Conservation (phyloP, 306 rosid genomes). For the Pyrus pyrifolia region DNA sequence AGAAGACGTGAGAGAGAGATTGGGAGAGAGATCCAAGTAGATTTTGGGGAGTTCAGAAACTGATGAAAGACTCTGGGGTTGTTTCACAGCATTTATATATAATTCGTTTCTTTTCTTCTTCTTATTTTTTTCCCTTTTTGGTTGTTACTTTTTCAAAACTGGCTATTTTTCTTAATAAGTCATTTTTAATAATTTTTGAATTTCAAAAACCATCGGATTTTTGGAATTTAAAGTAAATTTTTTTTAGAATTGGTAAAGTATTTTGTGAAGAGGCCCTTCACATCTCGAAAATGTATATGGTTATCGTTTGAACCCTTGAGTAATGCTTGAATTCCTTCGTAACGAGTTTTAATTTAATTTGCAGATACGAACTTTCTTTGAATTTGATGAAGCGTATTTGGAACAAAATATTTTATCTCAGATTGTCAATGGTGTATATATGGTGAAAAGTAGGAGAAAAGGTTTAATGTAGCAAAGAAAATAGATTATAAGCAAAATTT, state of each 20-base stretch:
- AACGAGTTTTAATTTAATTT: too few species aligned
- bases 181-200: neutral
- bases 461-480: neutral
- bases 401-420: too few species aligned
- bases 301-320: too few species aligned
- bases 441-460: too few species aligned
- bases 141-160: neutral
- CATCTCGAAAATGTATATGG: too few species aligned
- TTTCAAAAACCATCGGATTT: too few species aligned
- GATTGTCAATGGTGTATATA: neutral
- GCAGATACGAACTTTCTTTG: too few species aligned
- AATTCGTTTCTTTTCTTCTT: neutral
- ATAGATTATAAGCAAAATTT: neutral
- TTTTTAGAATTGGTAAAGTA: too few species aligned
- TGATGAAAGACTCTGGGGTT: neutral
- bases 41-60: neutral
- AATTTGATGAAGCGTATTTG: too few species aligned
- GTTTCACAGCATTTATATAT: neutral
- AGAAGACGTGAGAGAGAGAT: neutral
- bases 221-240: neutral
- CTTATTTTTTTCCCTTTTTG: neutral
- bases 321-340: too few species aligned
- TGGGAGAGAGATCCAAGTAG: neutral
- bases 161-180: neutral
- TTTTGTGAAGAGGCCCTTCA: too few species aligned